Base-by-base conservation (phyloP, 495 filamentous ascomycete genomes). In the Lepraria neglecta region DNA sequence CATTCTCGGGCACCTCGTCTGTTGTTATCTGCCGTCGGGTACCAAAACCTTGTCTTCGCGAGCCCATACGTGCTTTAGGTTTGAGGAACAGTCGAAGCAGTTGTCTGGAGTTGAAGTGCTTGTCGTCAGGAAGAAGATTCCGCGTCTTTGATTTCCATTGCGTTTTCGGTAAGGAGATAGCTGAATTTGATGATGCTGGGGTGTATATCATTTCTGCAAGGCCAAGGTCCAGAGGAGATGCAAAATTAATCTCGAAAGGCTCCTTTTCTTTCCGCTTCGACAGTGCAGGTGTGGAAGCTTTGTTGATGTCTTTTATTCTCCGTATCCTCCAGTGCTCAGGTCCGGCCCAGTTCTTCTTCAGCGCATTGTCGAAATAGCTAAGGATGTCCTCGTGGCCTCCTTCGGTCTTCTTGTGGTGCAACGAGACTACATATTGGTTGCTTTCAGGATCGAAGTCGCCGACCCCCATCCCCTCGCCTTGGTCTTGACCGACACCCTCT, bases 241-340 rank as follows among this genome's bases (percentile, higher is more conserved):
- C 68, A 64, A 99, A 99, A 70, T 97, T 88, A 61, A 99, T 95
- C 68, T 92, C 88, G 67, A 97, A 97, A 0, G 88, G 87, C 68
- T 97, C 94, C 70, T 96, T 97, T 70, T 97, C 95, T 71, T 97
- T 97, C 55, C 90, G 78, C 64, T 69, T 77, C 60, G 77, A 81
- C 57, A 72, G 76, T 58, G 75, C 80, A 7, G 82, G 73, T 0
- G 78, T 74, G 42, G 77, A 80, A 15, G 80, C 75, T 38, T 88
- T 90, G 59, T 81, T 84, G 62, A 82, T 79, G 59, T 94, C 89
- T 73, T 96, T 96, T 71, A 98, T 92, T 70, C 87, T 88, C 46
- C 89, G 81, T 67, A 99, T 97, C 66, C 92, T 84, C 94, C 94
- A 99, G 74, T 99, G 95, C 71, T 99, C 95, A 43, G 94, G 94